These are phyloP conservation scores for Wickerhamiella spandovensis DNA, from an alignment of 805 yeast genomes.

Conservation along the genomic window DNA sequence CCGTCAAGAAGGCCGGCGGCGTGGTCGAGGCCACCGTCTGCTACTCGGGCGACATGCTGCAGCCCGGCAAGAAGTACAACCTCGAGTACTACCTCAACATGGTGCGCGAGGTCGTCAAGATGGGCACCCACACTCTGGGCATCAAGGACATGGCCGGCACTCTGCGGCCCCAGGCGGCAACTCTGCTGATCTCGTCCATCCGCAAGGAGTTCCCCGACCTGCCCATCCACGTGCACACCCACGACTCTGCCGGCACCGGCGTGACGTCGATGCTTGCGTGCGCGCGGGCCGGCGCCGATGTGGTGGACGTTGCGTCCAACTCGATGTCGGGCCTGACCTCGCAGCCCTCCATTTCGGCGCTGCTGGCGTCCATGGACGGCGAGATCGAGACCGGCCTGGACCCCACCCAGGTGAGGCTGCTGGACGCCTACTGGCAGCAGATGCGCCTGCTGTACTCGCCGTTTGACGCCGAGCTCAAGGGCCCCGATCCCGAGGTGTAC, in stretches of 20 bases:
- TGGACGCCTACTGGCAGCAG: slow-evolving; percentile 97
- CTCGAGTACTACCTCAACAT: slow-evolving; percentile 74
- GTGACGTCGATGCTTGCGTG: slow-evolving; percentile 93
- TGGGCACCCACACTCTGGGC: slow-evolving; percentile 96
- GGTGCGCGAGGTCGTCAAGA: slow-evolving; percentile 67
- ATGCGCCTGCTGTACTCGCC: slow-evolving; percentile 93
- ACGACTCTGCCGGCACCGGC: slow-evolving; percentile 99
- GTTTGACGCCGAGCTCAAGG: slow-evolving; percentile 96
- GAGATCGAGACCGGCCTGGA: slow-evolving; percentile 62
- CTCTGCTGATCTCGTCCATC: slow-evolving; percentile 59
- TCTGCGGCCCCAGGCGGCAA: slow-evolving; percentile 89
- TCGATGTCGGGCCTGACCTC: slow-evolving; percentile 98
- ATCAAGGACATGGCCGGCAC: slow-evolving; percentile 99
- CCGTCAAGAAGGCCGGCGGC: slow-evolving; percentile 97
- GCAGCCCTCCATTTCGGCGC: slow-evolving; percentile 90
- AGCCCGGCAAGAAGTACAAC: slow-evolving; percentile 91
- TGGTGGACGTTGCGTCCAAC: slow-evolving; percentile 93
- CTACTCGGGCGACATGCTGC: slow-evolving; percentile 97
- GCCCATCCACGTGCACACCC: slow-evolving; percentile 98
- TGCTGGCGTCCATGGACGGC: slow-evolving; percentile 85
- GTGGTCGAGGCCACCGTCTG: slow-evolving; percentile 97
- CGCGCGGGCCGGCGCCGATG: slow-evolving; percentile 95
- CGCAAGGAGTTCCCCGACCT: slow-evolving; percentile 81
- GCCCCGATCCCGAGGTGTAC: slow-evolving; percentile 99
- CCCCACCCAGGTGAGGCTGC: slow-evolving; percentile 54